These are phyloP conservation scores for Cyclotella sp. DNA, from an alignment of 108 stramenopile species.

Conservation along the genomic window DNA sequence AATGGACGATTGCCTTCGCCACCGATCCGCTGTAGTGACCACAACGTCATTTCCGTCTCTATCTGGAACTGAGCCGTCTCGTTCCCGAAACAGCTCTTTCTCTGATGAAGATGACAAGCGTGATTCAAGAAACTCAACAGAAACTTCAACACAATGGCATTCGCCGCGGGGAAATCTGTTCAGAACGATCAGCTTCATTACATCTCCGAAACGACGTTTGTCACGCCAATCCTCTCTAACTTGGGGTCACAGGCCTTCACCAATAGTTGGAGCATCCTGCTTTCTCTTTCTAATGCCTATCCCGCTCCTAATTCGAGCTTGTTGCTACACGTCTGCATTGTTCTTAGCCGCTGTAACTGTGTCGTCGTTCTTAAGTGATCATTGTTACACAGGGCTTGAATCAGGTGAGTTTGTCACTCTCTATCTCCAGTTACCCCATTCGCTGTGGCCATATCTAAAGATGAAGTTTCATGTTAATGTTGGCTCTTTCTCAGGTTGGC, in stretches of 20 bases:
- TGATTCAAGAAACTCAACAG: neutral
- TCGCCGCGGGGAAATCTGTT: neutral
- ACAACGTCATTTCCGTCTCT: neutral
- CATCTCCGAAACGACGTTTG: conserved; percentile 23
- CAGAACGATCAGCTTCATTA: conserved; percentile 20
- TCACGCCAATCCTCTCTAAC: conserved; percentile 47
- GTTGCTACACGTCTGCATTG: conserved; percentile 27
- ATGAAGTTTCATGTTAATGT: too few species aligned
- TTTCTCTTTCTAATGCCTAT: conserved; percentile 48
- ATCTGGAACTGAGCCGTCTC: neutral
- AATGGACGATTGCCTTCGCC: neutral
- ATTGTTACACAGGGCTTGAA: conserved; percentile 53
- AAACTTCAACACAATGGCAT: neutral
- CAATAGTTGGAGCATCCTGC: conserved; percentile 46
- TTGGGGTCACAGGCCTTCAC: conserved; percentile 53
- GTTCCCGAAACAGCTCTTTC: neutral
- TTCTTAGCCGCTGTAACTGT: conserved; percentile 31
- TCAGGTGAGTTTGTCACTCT: conserved; percentile 9
- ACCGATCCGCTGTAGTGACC: neutral
- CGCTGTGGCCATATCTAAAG: too few species aligned
- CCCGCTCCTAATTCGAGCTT: conserved; percentile 33
- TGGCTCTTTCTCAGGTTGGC: conserved; percentile 1
- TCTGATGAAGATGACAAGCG: conserved; percentile 1
- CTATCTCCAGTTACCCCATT: too few species aligned
- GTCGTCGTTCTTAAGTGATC: conserved; percentile 52